Evolutionary conservation across 352 stramenopile genomes (phyloP).

Genomic region (Phytophthora pinifolia): DNA sequence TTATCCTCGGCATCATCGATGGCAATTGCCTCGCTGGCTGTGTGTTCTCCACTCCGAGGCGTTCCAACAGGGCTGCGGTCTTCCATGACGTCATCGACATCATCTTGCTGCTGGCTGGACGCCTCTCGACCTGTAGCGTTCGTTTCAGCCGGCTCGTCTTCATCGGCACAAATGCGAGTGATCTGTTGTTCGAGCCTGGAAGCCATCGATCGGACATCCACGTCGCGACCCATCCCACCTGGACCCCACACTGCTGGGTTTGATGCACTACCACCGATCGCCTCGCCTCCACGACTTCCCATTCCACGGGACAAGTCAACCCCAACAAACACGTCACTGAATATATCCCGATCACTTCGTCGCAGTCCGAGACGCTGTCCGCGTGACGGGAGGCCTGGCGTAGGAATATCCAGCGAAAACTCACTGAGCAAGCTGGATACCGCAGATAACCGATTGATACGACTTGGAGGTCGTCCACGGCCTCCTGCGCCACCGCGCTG

Average conservation of each 20-base stretch:
- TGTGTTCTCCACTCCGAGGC: constrained; percentile 37
- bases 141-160: constrained; percentile 25
- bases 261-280: constrained; percentile 23
- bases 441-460: constrained; percentile 59
- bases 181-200: constrained; percentile 78
- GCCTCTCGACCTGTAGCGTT: constrained; percentile 9
- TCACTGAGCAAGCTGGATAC: constrained; percentile 81
- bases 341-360: constrained; percentile 49
- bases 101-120: constrained; percentile 9
- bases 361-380: constrained; percentile 44
- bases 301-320: constrained; percentile 39
- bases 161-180: constrained; percentile 42
- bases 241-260: constrained; percentile 42
- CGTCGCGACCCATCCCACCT: constrained; percentile 32
- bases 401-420: constrained; percentile 79
- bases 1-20: constrained; percentile 11
- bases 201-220: constrained; percentile 69
- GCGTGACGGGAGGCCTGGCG: constrained; percentile 32
- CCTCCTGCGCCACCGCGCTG: constrained; percentile 33
- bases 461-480: constrained; percentile 59
- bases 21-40: constrained; percentile 30
- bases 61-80: constrained; percentile 16
- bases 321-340: constrained; percentile 41
- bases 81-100: constrained; percentile 31
- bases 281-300: constrained; percentile 31